These are phyloP conservation scores for Aureobasidium sp. DNA, from an alignment of 2,329 filamentous ascomycete genomes.

Conservation along the genomic window DNA sequence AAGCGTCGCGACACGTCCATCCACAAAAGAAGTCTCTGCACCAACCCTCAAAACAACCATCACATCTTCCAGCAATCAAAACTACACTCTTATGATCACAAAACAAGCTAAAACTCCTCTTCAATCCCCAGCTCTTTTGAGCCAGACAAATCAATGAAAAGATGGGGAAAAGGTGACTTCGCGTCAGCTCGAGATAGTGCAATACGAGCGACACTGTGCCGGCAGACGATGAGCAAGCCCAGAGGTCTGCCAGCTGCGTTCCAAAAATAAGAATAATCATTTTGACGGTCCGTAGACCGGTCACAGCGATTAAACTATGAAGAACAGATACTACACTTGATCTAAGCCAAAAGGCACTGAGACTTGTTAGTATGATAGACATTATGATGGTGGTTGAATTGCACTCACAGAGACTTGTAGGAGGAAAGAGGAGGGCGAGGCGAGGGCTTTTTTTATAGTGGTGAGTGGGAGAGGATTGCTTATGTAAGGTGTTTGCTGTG, in stretches of 20 bases:
- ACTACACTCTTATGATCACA: no score
- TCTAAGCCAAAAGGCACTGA: constrained; percentile 13
- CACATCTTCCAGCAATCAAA: background rate
- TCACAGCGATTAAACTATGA: constrained; percentile 95
- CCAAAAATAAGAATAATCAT: constrained; percentile 81
- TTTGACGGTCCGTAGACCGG: constrained; percentile 58
- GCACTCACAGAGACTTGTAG: constrained; percentile 2
- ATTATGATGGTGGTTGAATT: no score
- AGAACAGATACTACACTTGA: constrained; percentile 48
- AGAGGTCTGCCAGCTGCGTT: constrained; percentile 48
- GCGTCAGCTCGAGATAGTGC: constrained; percentile 68
- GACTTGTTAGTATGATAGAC: no score
- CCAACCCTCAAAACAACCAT: background rate
- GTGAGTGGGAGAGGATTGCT: background rate
- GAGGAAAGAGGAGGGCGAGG: background rate
- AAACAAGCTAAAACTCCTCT: constrained; percentile 18
- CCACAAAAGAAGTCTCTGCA: background rate
- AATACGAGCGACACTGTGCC: constrained; percentile 67
- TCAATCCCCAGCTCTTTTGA: constrained; percentile 17
- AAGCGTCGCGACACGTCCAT: background rate
- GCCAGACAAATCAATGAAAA: constrained; percentile 24
- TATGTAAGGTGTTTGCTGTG: background rate
- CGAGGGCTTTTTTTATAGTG: background rate
- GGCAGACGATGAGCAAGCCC: constrained; percentile 59
- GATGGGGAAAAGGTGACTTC: constrained; percentile 34